Conservation (phyloP, 441 rosid species). For the Pelargonium myrrhifolium region DNA sequence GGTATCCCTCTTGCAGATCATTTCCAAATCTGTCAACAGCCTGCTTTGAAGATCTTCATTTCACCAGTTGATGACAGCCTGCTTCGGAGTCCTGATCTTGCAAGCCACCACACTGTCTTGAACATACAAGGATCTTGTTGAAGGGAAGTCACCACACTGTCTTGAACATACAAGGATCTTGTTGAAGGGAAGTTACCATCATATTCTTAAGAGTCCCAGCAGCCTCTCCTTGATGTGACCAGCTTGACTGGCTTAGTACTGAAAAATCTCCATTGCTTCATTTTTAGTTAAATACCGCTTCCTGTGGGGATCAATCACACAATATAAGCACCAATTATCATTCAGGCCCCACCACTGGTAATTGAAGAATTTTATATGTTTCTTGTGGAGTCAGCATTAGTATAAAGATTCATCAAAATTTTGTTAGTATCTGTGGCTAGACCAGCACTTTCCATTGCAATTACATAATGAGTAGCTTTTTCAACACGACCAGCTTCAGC, state of each 20-base stretch:
- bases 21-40: slow-evolving; percentile 43
- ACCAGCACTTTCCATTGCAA: slow-evolving; percentile 54
- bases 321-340: slow-evolving; percentile 46
- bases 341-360: slow-evolving; percentile 36
- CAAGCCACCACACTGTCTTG: slow-evolving; percentile 45
- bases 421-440: slow-evolving; percentile 46
- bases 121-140: slow-evolving; percentile 51
- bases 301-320: slow-evolving; percentile 69
- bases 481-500: slow-evolving; percentile 61
- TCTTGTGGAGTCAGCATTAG: slow-evolving; percentile 60
- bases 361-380: slow-evolving; percentile 47
- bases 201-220: slow-evolving; percentile 51
- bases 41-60: slow-evolving; percentile 57
- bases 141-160: slow-evolving; percentile 31
- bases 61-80: slow-evolving; percentile 24
- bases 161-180: slow-evolving; percentile 54
- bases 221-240: slow-evolving; percentile 41
- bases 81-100: not conserved
- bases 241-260: slow-evolving; percentile 13
- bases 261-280: slow-evolving; percentile 45
- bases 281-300: slow-evolving; percentile 50
- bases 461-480: slow-evolving; percentile 46
- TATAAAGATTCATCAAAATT: slow-evolving; percentile 78
- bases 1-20: slow-evolving; percentile 35
- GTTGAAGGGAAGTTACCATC: slow-evolving; percentile 38